A percentile compares a stretch with the other conserved stretches of the same genome.
Evolutionary conservation across 2,329 filamentous ascomycete genomes (phyloP).

Genomic region (Stemphylium vesicarium): DNA sequence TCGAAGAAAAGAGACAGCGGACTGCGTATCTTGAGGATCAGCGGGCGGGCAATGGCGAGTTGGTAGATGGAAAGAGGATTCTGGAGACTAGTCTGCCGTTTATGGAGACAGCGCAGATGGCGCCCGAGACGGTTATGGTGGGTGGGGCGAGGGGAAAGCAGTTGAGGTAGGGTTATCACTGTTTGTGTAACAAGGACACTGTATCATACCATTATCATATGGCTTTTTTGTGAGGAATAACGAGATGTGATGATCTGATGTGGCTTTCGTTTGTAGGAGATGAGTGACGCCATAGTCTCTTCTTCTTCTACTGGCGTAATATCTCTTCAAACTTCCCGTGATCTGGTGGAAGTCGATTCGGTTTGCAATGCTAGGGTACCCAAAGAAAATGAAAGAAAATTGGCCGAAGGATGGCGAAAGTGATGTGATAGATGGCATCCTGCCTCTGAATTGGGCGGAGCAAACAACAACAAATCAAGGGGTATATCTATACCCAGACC

Average conservation of each 20-base stretch:
- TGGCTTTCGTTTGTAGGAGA: too few species aligned
- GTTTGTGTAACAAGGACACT: too few species aligned
- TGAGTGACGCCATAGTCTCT: too few species aligned
- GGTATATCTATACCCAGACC: constrained; percentile 4
- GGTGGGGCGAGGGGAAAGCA: constrained; percentile 22
- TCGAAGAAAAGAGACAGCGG: constrained; percentile 66
- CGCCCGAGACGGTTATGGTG: constrained; percentile 24
- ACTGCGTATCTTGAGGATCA: constrained; percentile 61
- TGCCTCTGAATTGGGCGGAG: neutral
- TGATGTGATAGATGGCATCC: neutral
- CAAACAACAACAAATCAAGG: neutral
- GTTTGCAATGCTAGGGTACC: too few species aligned
- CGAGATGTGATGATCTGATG: too few species aligned
- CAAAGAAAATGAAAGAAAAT: neutral
- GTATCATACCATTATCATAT: too few species aligned
- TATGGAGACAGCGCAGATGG: constrained; percentile 16
- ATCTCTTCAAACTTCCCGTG: too few species aligned
- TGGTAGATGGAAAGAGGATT: constrained; percentile 61
- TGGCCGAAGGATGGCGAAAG: neutral
- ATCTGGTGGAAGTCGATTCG: too few species aligned
- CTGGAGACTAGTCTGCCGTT: constrained; percentile 45
- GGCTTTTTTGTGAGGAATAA: neutral
- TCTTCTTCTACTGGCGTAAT: too few species aligned
- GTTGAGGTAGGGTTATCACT: neutral
- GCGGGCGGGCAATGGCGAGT: constrained; percentile 59